Conservation (phyloP, 176 grass and related monocot species). For the Cenchrus americanus region DNA sequence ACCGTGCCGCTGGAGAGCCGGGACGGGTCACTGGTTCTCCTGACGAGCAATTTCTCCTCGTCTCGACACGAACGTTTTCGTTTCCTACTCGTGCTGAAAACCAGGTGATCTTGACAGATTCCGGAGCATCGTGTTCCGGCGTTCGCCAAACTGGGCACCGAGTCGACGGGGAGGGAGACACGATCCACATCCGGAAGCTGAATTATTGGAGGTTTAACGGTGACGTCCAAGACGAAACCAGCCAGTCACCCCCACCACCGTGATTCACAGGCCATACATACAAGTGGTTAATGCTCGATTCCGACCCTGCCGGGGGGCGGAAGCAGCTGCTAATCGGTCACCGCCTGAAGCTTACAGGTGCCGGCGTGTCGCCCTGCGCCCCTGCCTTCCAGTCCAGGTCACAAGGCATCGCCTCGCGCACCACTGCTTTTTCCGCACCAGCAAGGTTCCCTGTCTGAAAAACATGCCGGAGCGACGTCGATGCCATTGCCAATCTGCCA, state of each 20-base stretch:
- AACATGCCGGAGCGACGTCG: not conserved
- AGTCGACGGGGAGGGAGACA: not conserved
- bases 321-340: not conserved
- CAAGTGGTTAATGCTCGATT: not conserved
- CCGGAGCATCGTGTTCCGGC: not conserved
- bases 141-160: not conserved
- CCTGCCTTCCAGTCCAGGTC: not conserved
- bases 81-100: not conserved
- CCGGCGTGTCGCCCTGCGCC: not conserved
- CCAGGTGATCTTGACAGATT: not conserved
- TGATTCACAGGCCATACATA: not conserved
- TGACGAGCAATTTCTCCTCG: not conserved
- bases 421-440: too few species aligned
- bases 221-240: not conserved
- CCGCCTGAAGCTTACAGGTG: not conserved
- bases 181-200: not conserved
- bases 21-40: not conserved
- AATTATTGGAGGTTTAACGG: slow-evolving; percentile 3
- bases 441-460: not conserved
- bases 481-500: not conserved
- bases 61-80: not conserved
- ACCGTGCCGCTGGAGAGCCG: not conserved
- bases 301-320: not conserved
- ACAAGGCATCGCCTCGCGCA: not conserved
- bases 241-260: not conserved